Percentiles rank a stretch among this genome's conserved stretches.
These are phyloP conservation scores for Rubus parviflorus DNA, from an alignment of 306 rosid species.

Conservation along the genomic window DNA sequence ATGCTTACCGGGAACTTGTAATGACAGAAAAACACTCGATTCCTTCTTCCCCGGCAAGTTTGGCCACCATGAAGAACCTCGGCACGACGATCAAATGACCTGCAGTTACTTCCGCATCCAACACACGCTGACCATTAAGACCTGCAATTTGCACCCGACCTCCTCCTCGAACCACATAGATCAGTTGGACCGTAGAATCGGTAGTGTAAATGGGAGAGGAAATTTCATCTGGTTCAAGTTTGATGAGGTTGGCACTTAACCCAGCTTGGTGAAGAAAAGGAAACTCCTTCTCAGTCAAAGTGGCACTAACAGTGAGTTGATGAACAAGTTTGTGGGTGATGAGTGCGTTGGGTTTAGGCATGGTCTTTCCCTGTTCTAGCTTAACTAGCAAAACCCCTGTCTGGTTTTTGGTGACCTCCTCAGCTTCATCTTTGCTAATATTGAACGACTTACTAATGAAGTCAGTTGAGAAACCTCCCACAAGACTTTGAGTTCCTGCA, in stretches of 20 bases:
- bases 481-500: conserved; percentile 36
- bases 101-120: conserved; percentile 44
- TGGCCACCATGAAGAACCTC: conserved; percentile 39
- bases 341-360: conserved; percentile 37
- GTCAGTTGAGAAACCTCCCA: conserved; percentile 47
- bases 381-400: conserved; percentile 32
- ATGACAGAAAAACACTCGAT: conserved; percentile 47
- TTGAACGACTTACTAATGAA: conserved; percentile 33
- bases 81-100: conserved; percentile 63
- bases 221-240: conserved; percentile 38
- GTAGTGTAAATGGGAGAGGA: conserved; percentile 37
- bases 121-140: conserved; percentile 27
- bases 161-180: conserved; percentile 48
- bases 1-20: conserved; percentile 41
- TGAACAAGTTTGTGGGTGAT: conserved; percentile 31
- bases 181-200: conserved; percentile 36
- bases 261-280: conserved; percentile 49
- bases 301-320: conserved; percentile 25
- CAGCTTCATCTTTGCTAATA: conserved; percentile 29
- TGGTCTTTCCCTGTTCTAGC: conserved; percentile 21
- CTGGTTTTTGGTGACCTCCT: conserved; percentile 45
- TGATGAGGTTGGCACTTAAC: conserved; percentile 40
- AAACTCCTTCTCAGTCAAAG: conserved; percentile 37
- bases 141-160: conserved; percentile 59
- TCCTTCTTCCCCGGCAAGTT: conserved; percentile 49